Evolutionary conservation across 1,139 yeast genomes (phyloP).

Genomic region (Debaryomyces sp.): DNA sequence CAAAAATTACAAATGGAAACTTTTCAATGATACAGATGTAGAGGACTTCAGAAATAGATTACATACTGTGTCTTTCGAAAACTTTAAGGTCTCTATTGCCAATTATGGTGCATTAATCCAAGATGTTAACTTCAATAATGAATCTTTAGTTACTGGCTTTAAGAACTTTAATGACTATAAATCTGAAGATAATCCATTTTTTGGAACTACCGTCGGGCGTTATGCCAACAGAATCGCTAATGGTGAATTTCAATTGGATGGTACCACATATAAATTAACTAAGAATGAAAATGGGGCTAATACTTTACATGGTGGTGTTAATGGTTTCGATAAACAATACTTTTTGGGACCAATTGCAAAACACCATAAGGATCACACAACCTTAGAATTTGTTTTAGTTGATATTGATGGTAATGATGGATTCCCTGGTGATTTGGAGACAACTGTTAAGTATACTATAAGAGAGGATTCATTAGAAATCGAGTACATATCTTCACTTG

Average conservation of each 20-base stretch:
- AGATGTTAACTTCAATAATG: constrained; percentile 37
- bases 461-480: constrained; percentile 33
- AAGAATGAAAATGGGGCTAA: constrained; percentile 43
- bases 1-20: constrained; percentile 39
- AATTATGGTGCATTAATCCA: constrained; percentile 59
- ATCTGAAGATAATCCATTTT: constrained; percentile 46
- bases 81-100: constrained; percentile 46
- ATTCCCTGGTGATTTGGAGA: constrained; percentile 56
- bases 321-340: constrained; percentile 53
- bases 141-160: constrained; percentile 37
- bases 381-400: constrained; percentile 41
- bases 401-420: constrained; percentile 55
- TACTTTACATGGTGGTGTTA: constrained; percentile 55
- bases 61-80: constrained; percentile 38
- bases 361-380: constrained; percentile 30
- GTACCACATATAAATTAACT: constrained; percentile 40
- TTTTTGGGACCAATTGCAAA: constrained; percentile 56
- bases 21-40: constrained; percentile 26
- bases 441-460: constrained; percentile 46
- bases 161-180: constrained; percentile 39
- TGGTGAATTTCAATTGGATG: constrained; percentile 47
- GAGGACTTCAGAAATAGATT: constrained; percentile 36
- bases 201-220: constrained; percentile 68
- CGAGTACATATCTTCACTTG: constrained; percentile 51
- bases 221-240: constrained; percentile 61